Evolutionary conservation across 2,329 filamentous ascomycete species (phyloP).

Genomic region (Xenoacremonium recifei): DNA sequence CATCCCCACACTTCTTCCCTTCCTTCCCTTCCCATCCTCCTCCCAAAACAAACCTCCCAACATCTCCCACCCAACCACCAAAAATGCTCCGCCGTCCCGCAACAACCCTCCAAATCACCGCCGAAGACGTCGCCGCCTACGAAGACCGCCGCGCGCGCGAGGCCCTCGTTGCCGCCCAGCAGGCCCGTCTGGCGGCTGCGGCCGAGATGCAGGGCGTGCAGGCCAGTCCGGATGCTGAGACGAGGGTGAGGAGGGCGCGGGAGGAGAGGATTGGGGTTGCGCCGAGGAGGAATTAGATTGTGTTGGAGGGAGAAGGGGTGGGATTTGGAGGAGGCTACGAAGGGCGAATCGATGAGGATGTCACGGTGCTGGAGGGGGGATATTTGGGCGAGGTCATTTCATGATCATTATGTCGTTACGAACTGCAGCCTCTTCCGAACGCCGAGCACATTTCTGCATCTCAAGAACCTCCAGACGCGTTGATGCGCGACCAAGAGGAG

Average conservation of each 20-base stretch:
- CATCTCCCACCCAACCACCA: not conserved
- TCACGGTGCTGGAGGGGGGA: no score
- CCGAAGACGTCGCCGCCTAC: conserved; percentile 69
- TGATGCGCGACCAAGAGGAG: no score
- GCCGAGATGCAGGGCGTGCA: conserved; percentile 30
- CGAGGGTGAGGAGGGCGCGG: conserved; percentile 28
- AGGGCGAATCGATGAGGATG: no score
- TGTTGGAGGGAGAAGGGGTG: no score
- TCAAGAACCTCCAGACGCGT: no score
- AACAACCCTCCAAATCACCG: conserved; percentile 66
- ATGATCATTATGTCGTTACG: no score
- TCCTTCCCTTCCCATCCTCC: no score
- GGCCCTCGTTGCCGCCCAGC: conserved; percentile 33
- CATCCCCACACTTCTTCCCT: no score
- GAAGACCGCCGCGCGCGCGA: conserved; percentile 58
- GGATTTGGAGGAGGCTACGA: no score
- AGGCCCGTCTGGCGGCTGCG: conserved; percentile 23
- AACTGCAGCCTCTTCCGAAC: no score
- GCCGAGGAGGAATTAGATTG: conserved; percentile 18
- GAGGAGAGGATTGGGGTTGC: conserved; percentile 39
- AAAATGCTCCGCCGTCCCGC: conserved; percentile 66
- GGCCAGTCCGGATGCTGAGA: conserved; percentile 24
- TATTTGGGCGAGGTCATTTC: no score
- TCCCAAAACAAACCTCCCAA: not conserved
- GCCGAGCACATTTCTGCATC: no score